Base-by-base conservation (phyloP, 768 basidiomycete species). In the Tricholoma bakamatsutake region DNA sequence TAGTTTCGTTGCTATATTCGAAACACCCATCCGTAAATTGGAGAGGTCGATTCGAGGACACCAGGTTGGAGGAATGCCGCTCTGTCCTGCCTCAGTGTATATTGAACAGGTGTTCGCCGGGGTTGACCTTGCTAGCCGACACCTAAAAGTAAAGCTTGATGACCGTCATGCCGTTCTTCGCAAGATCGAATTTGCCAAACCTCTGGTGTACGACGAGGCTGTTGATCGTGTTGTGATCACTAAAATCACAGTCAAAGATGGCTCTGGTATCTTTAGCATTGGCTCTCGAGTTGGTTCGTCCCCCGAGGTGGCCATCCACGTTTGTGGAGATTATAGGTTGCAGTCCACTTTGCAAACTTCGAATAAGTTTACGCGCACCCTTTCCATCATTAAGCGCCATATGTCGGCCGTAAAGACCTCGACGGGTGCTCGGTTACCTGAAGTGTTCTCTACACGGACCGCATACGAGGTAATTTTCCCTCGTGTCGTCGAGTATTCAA, bases 21-120 rank as follows among this genome's bases (percentile, higher is more conserved):
- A 84, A 64, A 82, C 80, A 0, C 78, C 84, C 0, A 74, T 84
- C 17, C 52, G 57, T 4, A 62, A 67, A 42, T 54, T 88, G 6
- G 73, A 71, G 12, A 56, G 61, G 12, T 76, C 73, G 55, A 82
- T 88, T 6, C 57, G 66, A 18, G 84, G 85, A 0, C 87, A 88
- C 55, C 71, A 63, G n/a, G 84, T 88, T 6, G 79, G 73, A 5
- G 80, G 76, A 4, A 54, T 74, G 33, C 72, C 81, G 0, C 72
- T 87, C 4, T 87, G 85, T 59, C 85, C 87, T 9, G 86, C 83
- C 1, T 86, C 84, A 0, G 76, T 87, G 1, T 86, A 86, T 59
- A 63, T 83, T 11, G 84, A 87, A 59, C 76, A 82, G 40, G 79
- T 73, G 0, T 66, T 79, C 34, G 76, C 80, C 5, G 79, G 76